Percentiles rank a stretch among this genome's conserved stretches.
Evolutionary conservation across 352 stramenopile species (phyloP).

Genomic region (Paralagenidium karlingii): DNA sequence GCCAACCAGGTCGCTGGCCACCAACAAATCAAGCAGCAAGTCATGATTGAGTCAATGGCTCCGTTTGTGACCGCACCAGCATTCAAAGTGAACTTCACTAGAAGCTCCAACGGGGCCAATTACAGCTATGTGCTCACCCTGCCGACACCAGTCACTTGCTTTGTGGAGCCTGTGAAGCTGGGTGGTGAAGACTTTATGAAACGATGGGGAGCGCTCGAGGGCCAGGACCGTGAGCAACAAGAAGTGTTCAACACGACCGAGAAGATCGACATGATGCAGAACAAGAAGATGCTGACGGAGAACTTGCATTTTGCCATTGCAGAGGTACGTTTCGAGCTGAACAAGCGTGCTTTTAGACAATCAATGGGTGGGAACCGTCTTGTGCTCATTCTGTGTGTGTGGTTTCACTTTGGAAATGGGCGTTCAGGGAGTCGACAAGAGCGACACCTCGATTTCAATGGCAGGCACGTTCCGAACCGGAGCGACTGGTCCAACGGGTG

Average conservation of each 20-base stretch:
- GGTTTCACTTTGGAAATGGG: neutral
- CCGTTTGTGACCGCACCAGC: slow-evolving; percentile 84
- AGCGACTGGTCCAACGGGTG: slow-evolving; percentile 74
- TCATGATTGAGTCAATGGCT: slow-evolving; percentile 87
- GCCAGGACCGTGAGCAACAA: slow-evolving; percentile 86
- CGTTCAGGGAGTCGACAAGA: slow-evolving; percentile 30
- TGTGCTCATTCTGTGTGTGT: neutral
- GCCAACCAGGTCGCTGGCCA: slow-evolving; percentile 63
- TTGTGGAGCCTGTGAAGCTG: slow-evolving; percentile 88
- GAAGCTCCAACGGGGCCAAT: slow-evolving; percentile 18
- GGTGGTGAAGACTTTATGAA: slow-evolving; percentile 87
- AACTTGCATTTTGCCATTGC: slow-evolving; percentile 85
- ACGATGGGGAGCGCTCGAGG: slow-evolving; percentile 85
- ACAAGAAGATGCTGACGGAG: slow-evolving; percentile 72
- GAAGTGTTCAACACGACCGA: slow-evolving; percentile 76
- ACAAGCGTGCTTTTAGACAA: neutral
- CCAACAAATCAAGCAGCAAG: slow-evolving; percentile 87
- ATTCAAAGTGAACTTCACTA: slow-evolving; percentile 82
- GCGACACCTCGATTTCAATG: slow-evolving; percentile 82
- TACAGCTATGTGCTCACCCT: slow-evolving; percentile 68
- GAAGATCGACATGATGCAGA: slow-evolving; percentile 77
- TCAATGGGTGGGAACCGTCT: too few species aligned
- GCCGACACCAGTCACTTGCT: slow-evolving; percentile 83
- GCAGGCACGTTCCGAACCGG: slow-evolving; percentile 87
- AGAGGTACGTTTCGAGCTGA: slow-evolving; percentile 31